Base-by-base conservation (phyloP, 305 asterid species). In the Fraxinus sp. region DNA sequence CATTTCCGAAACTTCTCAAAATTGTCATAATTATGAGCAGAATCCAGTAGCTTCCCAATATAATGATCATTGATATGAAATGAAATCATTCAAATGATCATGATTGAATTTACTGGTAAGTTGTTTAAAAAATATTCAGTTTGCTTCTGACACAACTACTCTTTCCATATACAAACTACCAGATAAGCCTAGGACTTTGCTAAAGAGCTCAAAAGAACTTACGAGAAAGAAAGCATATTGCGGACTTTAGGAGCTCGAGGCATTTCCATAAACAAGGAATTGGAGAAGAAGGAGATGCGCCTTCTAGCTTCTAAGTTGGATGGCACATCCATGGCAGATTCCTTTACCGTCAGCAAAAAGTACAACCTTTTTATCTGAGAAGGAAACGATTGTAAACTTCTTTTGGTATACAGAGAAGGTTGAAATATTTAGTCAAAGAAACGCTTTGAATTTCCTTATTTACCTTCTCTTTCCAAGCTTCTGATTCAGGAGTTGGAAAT, bases 381-480 rank as follows among this genome's bases (percentile, higher is more conserved):
- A 84, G 78, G 71, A 64, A 80, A 82, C 77, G 80, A 35, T 46
- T 39, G 77, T 57, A 82, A 72, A 16, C 49, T 70, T 68, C 57
- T 35, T 78, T 77, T 39, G 66, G 81, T 72, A 78, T 18, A 62
- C 41, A 16, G 44, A 71, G 76, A 71, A 83, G 41, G 79, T 70
- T 66, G 77, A 57, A 37, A 44, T 35, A 22, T 39, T 35, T 13
- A 77, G 44, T 32, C 6, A 76, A n/a, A 68, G 52, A 82, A 62
- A 66, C 62, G 59, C 39, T 55, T 79, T 28, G 39, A 82, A 30
- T 79, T 79, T 81, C 78, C 71, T 5, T 20, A 80, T 80, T 24
- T 80, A 93, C 99, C 94, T 97, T 97, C 92, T 97, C 99, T 88
- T 91, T 94, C 99, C 99, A 97, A 89, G 99, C 98, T 90, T 93